phyloP scores from a whole-genome alignment of 78 protist species.

The Dictyostelium capitatum region DNA sequence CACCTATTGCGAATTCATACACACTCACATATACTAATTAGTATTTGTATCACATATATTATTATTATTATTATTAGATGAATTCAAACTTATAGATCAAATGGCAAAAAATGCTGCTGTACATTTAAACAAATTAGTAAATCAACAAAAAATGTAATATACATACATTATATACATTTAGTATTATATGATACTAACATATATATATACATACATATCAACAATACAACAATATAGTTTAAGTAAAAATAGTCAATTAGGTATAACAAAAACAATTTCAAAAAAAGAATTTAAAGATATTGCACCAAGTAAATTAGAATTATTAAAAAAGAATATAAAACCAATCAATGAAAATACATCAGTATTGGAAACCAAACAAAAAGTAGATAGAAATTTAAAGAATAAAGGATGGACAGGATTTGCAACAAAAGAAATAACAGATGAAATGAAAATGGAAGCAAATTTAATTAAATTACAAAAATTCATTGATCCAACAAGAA shows the following conservation, averaged over 20 bases:
- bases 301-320: neutral
- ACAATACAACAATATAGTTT: neutral
- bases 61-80: no score
- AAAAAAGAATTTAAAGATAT: slow-evolving; percentile 14
- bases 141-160: slow-evolving; percentile 59
- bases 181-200: neutral
- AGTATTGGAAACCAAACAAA: slow-evolving; percentile 4
- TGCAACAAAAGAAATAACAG: slow-evolving; percentile 40
- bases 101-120: slow-evolving; percentile 66
- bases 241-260: slow-evolving; percentile 27
- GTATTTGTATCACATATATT: no score
- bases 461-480: slow-evolving; percentile 33
- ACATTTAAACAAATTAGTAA: slow-evolving; percentile 50
- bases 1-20: no score
- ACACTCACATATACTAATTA: neutral
- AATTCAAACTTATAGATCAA: slow-evolving; percentile 50
- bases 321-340: slow-evolving; percentile 40
- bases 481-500: slow-evolving; percentile 33
- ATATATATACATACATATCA: no score
- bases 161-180: neutral
- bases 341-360: slow-evolving; percentile 25
- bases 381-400: slow-evolving; percentile 11
- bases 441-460: slow-evolving; percentile 70
- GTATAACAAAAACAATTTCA: slow-evolving; percentile 1
- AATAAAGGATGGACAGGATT: slow-evolving; percentile 40